Percentiles rank a stretch among this genome's conserved stretches.
Conservation (phyloP, 2,329 filamentous ascomycete species). For the Claviceps citrina region DNA sequence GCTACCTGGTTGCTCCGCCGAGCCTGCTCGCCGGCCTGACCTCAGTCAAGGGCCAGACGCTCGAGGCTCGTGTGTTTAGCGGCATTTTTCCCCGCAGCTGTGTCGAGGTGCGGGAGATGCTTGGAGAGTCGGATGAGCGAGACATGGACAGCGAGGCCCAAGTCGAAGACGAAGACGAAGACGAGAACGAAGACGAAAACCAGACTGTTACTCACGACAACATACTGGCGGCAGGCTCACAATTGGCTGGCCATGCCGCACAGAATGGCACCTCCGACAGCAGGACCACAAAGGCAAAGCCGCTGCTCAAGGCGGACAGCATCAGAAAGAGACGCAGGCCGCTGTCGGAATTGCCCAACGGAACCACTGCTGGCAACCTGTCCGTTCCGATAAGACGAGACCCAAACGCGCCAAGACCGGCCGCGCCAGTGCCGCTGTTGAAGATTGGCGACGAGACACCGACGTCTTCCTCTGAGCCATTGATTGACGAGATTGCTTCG, state of each 20-base stretch:
- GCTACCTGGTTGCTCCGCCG: constrained; percentile 87
- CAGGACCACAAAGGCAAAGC: constrained; percentile 22
- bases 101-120: constrained; percentile 83
- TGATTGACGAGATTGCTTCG: constrained; percentile 95
- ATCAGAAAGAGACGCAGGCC: constrained; percentile 15
- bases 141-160: constrained; percentile 31
- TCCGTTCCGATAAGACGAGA: constrained; percentile 41
- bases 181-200: constrained; percentile 24
- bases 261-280: constrained; percentile 37
- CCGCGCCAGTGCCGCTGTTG: constrained; percentile 89
- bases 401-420: constrained; percentile 56
- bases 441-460: constrained; percentile 96
- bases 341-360: constrained; percentile 25
- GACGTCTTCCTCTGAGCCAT: constrained; percentile 71
- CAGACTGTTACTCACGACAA: constrained; percentile 17
- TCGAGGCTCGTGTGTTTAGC: constrained; percentile 94
- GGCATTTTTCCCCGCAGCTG: constrained; percentile 92
- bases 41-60: constrained; percentile 76
- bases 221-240: constrained; percentile 12
- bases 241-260: constrained; percentile 32
- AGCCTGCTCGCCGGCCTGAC: constrained; percentile 85
- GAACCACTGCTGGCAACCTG: constrained; percentile 24
- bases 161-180: constrained; percentile 20
- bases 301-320: constrained; percentile 15
- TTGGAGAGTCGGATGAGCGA: constrained; percentile 54